Conservation (phyloP, 768 basidiomycete genomes). For the Neoboletus magnificus region DNA sequence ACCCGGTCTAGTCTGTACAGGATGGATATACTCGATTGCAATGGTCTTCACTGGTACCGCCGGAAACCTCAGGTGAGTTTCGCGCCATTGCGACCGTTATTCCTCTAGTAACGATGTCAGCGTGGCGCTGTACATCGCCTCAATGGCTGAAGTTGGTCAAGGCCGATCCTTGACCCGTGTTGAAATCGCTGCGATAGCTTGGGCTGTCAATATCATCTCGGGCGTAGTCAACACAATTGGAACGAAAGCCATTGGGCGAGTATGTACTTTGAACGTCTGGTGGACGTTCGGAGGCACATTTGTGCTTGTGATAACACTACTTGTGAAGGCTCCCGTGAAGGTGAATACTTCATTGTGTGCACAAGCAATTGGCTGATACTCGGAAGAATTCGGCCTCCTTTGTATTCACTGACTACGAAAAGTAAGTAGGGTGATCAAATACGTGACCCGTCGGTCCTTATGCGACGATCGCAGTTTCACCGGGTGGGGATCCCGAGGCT, state of each 20-base stretch:
- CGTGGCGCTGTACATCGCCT: conserved; percentile 54
- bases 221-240: conserved; percentile 55
- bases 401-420: conserved; percentile 56
- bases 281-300: conserved; percentile 60
- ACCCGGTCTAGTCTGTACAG: conserved; percentile 40
- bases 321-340: conserved; percentile 54
- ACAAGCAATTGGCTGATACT: background rate
- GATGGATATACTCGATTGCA: conserved; percentile 59
- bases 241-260: conserved; percentile 52
- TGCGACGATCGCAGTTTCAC: conserved; percentile 41
- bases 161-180: conserved; percentile 43
- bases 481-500: conserved; percentile 50
- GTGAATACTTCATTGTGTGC: conserved; percentile 22
- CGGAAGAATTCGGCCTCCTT: conserved; percentile 48
- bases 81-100: background rate
- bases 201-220: conserved; percentile 54
- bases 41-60: conserved; percentile 60
- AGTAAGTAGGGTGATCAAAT: conserved; percentile 31
- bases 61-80: conserved; percentile 47
- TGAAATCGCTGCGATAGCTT: conserved; percentile 52
- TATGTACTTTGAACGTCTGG: conserved; percentile 57
- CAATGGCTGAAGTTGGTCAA: conserved; percentile 47
- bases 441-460: background rate
- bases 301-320: conserved; percentile 53
- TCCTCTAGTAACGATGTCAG: conserved; percentile 23